A percentile compares a stretch with the other conserved stretches of the same genome.
Evolutionary conservation across 108 stramenopile genomes (phyloP).

Genomic region (Nitzschia sp.): DNA sequence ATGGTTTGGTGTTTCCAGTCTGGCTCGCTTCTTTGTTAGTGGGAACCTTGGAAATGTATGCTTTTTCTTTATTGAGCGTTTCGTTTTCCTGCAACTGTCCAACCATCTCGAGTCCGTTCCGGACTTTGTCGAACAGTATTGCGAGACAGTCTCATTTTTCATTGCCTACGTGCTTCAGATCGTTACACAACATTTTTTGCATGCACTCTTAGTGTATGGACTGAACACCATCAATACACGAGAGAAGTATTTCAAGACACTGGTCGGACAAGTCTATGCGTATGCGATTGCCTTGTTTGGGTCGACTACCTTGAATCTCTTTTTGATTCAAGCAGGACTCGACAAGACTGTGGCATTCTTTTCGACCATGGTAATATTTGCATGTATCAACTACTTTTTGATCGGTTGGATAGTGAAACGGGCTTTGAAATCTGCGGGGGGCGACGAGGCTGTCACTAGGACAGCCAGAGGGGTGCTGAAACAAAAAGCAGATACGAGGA

Average conservation of each 20-base stretch:
- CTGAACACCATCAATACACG: slow-evolving; percentile 39
- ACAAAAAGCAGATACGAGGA: too few species aligned
- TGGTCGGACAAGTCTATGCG: slow-evolving; percentile 29
- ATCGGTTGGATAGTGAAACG: slow-evolving; percentile 21
- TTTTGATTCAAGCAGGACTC: slow-evolving; percentile 15
- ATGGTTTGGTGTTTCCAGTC: slow-evolving; percentile 29
- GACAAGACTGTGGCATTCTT: slow-evolving; percentile 28
- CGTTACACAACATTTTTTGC: slow-evolving; percentile 35
- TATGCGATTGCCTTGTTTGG: slow-evolving; percentile 29
- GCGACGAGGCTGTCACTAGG: too few species aligned
- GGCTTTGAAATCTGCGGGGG: slow-evolving; percentile 7
- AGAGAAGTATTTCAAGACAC: slow-evolving; percentile 33
- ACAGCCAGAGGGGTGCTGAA: too few species aligned
- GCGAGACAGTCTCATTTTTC: slow-evolving; percentile 34
- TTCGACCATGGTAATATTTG: slow-evolving; percentile 29
- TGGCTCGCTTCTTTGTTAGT: slow-evolving; percentile 45
- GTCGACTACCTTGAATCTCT: slow-evolving; percentile 32
- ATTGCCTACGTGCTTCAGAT: slow-evolving; percentile 36
- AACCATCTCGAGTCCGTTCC: background rate
- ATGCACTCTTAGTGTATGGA: slow-evolving; percentile 46
- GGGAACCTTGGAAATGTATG: slow-evolving; percentile 41
- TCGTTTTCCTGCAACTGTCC: slow-evolving; percentile 9
- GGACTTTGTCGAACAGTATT: slow-evolving; percentile 22
- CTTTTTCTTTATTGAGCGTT: slow-evolving; percentile 36
- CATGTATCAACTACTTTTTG: slow-evolving; percentile 40